Evolutionary conservation across 768 basidiomycete genomes (phyloP).

Genomic region (Rhodotorula babjevae): DNA sequence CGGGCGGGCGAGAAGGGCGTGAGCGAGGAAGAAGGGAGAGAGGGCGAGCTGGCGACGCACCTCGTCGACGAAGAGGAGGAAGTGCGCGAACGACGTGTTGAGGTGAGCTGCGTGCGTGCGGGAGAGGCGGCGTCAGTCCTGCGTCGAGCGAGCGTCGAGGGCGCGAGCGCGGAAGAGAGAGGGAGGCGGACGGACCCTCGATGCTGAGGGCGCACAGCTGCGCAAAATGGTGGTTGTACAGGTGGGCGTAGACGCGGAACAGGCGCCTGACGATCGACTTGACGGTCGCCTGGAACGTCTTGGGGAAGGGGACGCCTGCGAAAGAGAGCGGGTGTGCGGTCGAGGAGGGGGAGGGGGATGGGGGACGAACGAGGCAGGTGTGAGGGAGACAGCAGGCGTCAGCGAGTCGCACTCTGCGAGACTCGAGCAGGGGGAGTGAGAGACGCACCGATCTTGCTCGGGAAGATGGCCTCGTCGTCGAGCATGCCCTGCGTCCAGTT

Average conservation of each 20-base stretch:
- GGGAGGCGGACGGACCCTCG: conserved; percentile 68
- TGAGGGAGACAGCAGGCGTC: too few relatives aligned
- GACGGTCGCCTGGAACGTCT: conserved; percentile 81
- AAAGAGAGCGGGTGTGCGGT: too few relatives aligned
- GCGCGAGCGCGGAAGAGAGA: too few relatives aligned
- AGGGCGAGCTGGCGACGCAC: conserved; percentile 58
- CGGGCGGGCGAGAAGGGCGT: conserved; percentile 43
- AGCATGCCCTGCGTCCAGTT: conserved; percentile 92
- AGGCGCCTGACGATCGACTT: conserved; percentile 85
- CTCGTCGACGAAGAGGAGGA: conserved; percentile 94
- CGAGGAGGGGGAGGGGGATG: too few relatives aligned
- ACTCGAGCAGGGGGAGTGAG: background rate
- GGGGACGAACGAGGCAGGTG: too few relatives aligned
- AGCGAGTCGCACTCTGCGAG: background rate
- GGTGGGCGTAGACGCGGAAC: conserved; percentile 95
- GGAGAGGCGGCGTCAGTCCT: too few relatives aligned
- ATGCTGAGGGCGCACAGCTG: conserved; percentile 97
- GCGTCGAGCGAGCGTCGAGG: too few relatives aligned
- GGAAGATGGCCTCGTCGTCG: conserved; percentile 88
- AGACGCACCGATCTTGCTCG: conserved; percentile 79
- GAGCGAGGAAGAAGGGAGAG: too few relatives aligned
- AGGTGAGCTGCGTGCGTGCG: conserved; percentile 67
- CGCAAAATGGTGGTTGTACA: conserved; percentile 99
- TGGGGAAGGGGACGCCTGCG: conserved; percentile 81
- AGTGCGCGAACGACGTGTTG: conserved; percentile 73